Percentiles rank a stretch among this genome's conserved stretches.
Evolutionary conservation across 345 rosid genomes (phyloP).

Genomic region (Eutrema yunnanense): DNA sequence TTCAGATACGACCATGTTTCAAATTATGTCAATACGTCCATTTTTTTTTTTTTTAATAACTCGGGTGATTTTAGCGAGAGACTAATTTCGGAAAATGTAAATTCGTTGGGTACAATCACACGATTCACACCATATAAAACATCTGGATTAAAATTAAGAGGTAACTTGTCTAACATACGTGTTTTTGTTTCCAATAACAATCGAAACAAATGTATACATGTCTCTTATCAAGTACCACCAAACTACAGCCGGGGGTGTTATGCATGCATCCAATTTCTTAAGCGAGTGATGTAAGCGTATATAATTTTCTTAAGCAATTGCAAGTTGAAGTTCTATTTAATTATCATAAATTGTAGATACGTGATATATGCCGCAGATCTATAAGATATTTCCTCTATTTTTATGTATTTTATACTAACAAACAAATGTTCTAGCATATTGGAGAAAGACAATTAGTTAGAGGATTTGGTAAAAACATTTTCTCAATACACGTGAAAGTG

Average conservation of each 20-base stretch:
- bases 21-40: neutral
- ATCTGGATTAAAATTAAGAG: too few relatives aligned
- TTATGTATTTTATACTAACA: neutral
- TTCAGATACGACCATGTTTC: neutral
- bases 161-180: too few relatives aligned
- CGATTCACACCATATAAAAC: too few relatives aligned
- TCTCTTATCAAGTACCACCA: neutral
- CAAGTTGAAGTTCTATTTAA: slow-evolving; percentile 8
- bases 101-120: too few relatives aligned
- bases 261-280: neutral
- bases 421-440: neutral
- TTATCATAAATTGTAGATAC: neutral
- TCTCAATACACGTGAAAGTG: slow-evolving; percentile 2
- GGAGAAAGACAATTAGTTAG: neutral
- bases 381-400: neutral
- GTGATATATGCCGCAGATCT: slow-evolving; percentile 1
- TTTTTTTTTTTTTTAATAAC: too few relatives aligned
- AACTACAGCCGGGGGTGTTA: neutral
- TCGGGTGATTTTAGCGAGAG: too few relatives aligned
- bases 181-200: too few relatives aligned
- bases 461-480: slow-evolving; percentile 7
- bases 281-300: neutral
- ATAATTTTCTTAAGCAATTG: neutral
- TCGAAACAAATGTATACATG: too few relatives aligned
- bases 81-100: too few relatives aligned